Base-by-base conservation (phyloP, 2,329 filamentous ascomycete genomes). In the Aureobasidium pullulans region DNA sequence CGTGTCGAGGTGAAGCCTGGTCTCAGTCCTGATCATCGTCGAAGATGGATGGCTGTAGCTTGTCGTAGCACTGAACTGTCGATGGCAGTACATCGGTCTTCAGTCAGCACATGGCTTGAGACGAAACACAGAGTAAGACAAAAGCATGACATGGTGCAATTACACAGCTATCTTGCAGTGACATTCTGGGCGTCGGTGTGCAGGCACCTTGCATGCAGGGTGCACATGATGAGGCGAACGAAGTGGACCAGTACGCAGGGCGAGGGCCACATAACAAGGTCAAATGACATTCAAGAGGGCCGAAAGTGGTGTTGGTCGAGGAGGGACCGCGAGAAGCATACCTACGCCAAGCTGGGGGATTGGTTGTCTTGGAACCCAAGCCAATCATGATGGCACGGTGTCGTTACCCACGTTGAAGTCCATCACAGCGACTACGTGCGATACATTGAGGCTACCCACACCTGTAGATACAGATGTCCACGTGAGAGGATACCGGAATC, bases 401-500 rank as follows among this genome's bases (percentile, higher is more conserved):
- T 56, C 42, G 37, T 39, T 31, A 16, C 43, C 19, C 40, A 57
- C 29, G 40, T 36, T 46, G 52, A 29, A 46, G 11, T 36, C 16
- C 13, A 31, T 37, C 32, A 56, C 31, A 15, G 31, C 52, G 32
- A 36, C 52, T 44, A 16, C 29, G 23, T 56, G 23, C 16, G 28
- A 37, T 31, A 48, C 54, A 39, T 57, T 44, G 39, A 32, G 16
- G 13, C 13, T 46, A 46, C 46, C 16, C 52, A 57, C 52, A 44
- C 42, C 31, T 37, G 50, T 34, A 47, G 39, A 43, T 13, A 13
- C 19, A 28, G 23, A 57, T 47, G 43, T 47, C 19, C 54, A 57
- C 54, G 54, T 57, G 54, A 57, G 54, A 11, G n/a, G 15, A 57
- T 40, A 40, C 28, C 54, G 19, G 10, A 31, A 32, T 40, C 54